A percentile compares a stretch with the other conserved stretches of the same genome.
phyloP scores from a whole-genome alignment of 352 stramenopile species.

The Phytophthora sojae region DNA sequence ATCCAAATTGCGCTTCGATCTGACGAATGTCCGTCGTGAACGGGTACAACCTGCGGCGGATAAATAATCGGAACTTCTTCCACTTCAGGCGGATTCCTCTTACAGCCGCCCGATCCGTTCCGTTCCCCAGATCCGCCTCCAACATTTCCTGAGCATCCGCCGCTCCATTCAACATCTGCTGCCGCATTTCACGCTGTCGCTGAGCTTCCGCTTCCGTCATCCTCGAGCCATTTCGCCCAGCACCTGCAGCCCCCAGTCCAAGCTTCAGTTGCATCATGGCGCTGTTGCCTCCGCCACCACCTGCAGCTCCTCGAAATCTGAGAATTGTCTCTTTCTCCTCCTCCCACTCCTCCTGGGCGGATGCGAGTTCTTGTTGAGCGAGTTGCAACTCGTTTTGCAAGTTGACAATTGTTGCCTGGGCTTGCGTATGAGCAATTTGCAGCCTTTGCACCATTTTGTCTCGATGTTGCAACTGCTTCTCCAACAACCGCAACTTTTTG shows the following conservation, averaged over 20 bases:
- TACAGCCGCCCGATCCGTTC: constrained; percentile 6
- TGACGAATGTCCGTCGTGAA: constrained; percentile 73
- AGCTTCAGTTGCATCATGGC: constrained; percentile 38
- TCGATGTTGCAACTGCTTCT: constrained; percentile 54
- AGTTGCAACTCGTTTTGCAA: constrained; percentile 46
- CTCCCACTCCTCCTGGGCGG: constrained; percentile 71
- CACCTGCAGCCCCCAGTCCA: constrained; percentile 16
- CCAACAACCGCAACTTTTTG: constrained; percentile 64
- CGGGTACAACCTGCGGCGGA: constrained; percentile 50
- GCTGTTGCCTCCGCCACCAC: constrained; percentile 15
- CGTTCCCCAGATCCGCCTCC: constrained; percentile 42
- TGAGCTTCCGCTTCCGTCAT: constrained; percentile 47
- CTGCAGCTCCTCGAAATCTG: constrained; percentile 41
- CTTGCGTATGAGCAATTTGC: constrained; percentile 32
- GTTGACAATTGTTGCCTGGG: constrained; percentile 36
- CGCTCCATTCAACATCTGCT: constrained; percentile 66
- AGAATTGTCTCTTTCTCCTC: constrained; percentile 63
- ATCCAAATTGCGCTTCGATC: constrained; percentile 85
- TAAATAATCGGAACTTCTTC: constrained; percentile 41
- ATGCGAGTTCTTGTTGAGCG: constrained; percentile 52
- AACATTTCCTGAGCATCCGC: constrained; percentile 67
- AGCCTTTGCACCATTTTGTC: constrained; percentile 50
- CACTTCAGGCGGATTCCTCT: constrained; percentile 39
- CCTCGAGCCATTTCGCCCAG: constrained; percentile 7
- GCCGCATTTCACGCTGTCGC: constrained; percentile 54